phyloP scores from a whole-genome alignment of 257 asterid genomes.

The Voacanga thouarsii region DNA sequence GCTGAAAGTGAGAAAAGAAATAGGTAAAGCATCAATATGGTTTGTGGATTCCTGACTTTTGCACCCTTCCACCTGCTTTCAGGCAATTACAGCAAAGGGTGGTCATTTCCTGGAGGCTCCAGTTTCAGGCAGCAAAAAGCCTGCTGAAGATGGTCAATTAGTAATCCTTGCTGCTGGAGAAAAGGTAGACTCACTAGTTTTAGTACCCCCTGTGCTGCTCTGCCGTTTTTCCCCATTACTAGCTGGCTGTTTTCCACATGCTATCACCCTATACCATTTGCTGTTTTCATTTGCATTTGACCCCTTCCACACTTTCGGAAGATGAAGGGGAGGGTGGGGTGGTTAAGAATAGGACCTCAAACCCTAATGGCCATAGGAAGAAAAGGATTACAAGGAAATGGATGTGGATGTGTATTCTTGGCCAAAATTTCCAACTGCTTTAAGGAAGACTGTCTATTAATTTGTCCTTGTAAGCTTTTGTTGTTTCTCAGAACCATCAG shows the following conservation, averaged over 20 bases:
- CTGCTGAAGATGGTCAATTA: conserved; percentile 98
- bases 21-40: background rate
- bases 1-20: conserved; percentile 11
- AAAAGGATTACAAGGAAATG: background rate
- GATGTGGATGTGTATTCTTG: background rate
- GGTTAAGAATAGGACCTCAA: background rate
- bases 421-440: background rate
- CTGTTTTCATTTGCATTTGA: background rate
- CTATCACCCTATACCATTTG: background rate
- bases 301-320: background rate
- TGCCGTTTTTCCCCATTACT: background rate
- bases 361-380: background rate
- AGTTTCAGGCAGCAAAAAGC: conserved; percentile 97
- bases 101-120: conserved; percentile 91
- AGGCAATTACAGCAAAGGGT: conserved; percentile 81
- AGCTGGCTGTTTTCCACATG: background rate
- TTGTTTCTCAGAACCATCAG: background rate
- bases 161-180: conserved; percentile 98
- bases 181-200: conserved; percentile 38
- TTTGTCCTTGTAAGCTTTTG: background rate
- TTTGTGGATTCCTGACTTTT: conserved; percentile 8
- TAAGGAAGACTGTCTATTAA: background rate
- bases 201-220: background rate
- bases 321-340: background rate
- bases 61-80: conserved; percentile 22